A percentile compares a stretch with the other conserved stretches of the same genome.
Evolutionary conservation across 306 rosid genomes (phyloP).

Genomic region (Acacia confusa): DNA sequence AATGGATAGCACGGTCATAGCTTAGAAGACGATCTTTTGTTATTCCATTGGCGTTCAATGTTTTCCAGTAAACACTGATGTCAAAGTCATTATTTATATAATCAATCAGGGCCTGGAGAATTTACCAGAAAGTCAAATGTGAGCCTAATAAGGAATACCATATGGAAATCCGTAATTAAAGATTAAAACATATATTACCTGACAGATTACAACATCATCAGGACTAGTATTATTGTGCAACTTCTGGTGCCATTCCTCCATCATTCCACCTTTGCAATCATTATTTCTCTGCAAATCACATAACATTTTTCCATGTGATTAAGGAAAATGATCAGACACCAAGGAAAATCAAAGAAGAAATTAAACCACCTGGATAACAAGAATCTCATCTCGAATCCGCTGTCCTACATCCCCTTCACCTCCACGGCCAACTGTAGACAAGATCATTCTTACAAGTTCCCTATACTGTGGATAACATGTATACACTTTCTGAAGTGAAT

Average conservation of each 20-base stretch:
- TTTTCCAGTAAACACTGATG: conserved; percentile 82
- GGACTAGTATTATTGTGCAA: conserved; percentile 99
- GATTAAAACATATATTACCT: conserved; percentile 56
- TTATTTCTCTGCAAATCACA: conserved; percentile 69
- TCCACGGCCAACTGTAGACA: conserved; percentile 98
- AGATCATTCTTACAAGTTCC: conserved; percentile 81
- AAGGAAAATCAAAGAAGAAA: conserved; percentile 22
- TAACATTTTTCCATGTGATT: conserved; percentile 26
- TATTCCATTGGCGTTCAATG: conserved; percentile 87
- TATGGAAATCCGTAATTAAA: conserved; percentile 25
- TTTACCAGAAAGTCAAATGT: conserved; percentile 25
- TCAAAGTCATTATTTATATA: conserved; percentile 78
- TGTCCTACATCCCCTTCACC: conserved; percentile 99
- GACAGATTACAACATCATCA: conserved; percentile 96
- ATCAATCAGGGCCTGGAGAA: conserved; percentile 83
- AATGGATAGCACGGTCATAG: conserved; percentile 92
- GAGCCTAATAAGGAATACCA: conserved; percentile 23
- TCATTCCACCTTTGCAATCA: conserved; percentile 85
- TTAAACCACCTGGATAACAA: conserved; percentile 77
- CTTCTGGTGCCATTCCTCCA: conserved; percentile 99
- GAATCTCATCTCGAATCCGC: conserved; percentile 96
- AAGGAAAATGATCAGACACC: conserved; percentile 20
- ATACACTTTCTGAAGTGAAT: conserved; percentile 74
- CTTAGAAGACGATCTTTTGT: conserved; percentile 95
- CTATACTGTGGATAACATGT: conserved; percentile 65